Conservation (phyloP, 768 basidiomycete genomes). For the Lentinula raphanica region DNA sequence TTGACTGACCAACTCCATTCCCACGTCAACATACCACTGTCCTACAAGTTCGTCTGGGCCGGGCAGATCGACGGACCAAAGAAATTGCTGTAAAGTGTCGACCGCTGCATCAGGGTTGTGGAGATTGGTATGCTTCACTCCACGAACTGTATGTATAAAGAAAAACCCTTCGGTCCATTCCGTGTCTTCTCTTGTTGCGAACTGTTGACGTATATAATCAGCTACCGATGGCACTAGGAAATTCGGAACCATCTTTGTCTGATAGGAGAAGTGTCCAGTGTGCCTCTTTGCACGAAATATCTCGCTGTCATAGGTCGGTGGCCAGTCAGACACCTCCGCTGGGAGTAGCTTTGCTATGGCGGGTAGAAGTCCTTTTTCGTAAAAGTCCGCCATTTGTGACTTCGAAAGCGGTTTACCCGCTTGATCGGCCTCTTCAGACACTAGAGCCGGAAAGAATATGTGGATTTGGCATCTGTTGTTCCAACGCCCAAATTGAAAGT, state of each 20-base stretch:
- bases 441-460: constrained; percentile 23
- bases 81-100: not conserved
- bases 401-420: not conserved
- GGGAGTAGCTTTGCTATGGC: constrained; percentile 10
- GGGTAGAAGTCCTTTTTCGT: constrained; percentile 21
- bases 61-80: not conserved
- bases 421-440: not conserved
- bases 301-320: constrained; percentile 16
- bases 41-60: not conserved
- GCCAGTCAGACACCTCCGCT: constrained; percentile 18
- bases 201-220: not conserved
- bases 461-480: constrained; percentile 13
- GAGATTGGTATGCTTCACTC: constrained; percentile 16
- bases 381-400: constrained; percentile 13
- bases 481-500: constrained; percentile 21
- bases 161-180: constrained; percentile 17
- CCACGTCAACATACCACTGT: constrained; percentile 27
- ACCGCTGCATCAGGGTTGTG: constrained; percentile 9
- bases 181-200: not conserved
- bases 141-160: constrained; percentile 24
- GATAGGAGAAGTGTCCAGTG: constrained; percentile 14
- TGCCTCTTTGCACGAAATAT: constrained; percentile 15
- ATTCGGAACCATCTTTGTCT: constrained; percentile 10
- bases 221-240: constrained; percentile 5
- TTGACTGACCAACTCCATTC: constrained; percentile 20